Base-by-base conservation (phyloP, 345 rosid genomes). In the Geranium brycei region DNA sequence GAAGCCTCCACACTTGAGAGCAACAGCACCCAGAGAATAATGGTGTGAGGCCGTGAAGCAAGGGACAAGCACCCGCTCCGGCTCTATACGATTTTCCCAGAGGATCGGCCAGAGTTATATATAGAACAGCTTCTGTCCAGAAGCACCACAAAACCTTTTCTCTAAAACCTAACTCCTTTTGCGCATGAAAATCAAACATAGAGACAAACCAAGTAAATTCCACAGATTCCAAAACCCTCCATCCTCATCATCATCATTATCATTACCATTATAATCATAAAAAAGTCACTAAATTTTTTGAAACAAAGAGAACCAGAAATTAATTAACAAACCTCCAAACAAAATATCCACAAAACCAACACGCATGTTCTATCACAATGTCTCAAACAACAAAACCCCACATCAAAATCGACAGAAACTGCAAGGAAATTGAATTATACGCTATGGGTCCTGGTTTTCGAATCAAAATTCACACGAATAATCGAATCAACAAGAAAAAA, bases 81-180 rank as follows among this genome's bases (percentile, higher is more conserved):
- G 86, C 76, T 64, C 57, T 75, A 68, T 68, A 64, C 73, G 69
- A 72, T 35, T 57, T 77, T 60, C 65, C 75, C 47, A 57, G 60
- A 69, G 69, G n/a, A 78, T 75, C 82, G 85, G 97, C 90, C 96
- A 91, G 95, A 87, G 84, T 81, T 83, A 71, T 69, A 64, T 13
- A 2, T 28, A 38, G 73, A 64, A 59, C 79, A 80, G 89, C 89
- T 82, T 77, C 85, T 76, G 69, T 66, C 78, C 68, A 61, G 83
- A 86, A 83, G 87, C 79, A 72, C 73, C 75, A 66, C 64, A 7
- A 2, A 19, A 19, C n/a, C 41, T 17, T 73, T 61, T 60, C 65
- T 71, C 17, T 28, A 19, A 62, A 35, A 31, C 19, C 60, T 69
- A 57, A 73, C 81, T 80, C 78, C 75, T 19, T 10, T 18, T 16